These are phyloP conservation scores for Malus fusca DNA, from an alignment of 306 rosid genomes.

Conservation along the genomic window DNA sequence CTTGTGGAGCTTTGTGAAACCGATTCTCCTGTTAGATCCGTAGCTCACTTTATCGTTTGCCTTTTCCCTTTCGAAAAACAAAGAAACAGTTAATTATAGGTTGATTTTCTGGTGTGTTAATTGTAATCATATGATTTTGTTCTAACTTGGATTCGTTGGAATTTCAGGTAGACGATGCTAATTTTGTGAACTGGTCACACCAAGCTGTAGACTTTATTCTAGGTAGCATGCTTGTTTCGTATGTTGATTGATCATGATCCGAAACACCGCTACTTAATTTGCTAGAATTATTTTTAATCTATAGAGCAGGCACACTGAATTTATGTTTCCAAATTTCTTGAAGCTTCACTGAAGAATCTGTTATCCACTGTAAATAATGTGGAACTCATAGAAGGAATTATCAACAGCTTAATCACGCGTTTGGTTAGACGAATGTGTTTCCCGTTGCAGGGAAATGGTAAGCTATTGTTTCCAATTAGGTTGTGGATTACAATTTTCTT, in stretches of 20 bases:
- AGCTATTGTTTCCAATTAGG: neutral
- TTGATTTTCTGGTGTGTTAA: neutral
- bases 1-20: slow-evolving; percentile 78
- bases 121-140: too few species aligned
- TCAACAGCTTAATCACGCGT: slow-evolving; percentile 59
- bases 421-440: slow-evolving; percentile 57
- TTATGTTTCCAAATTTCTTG: slow-evolving; percentile 13
- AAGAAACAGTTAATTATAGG: neutral
- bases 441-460: slow-evolving; percentile 56
- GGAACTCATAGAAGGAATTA: slow-evolving; percentile 61
- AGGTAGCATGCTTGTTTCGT: slow-evolving; percentile 29
- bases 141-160: neutral
- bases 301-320: neutral
- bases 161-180: slow-evolving; percentile 54
- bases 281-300: neutral
- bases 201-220: slow-evolving; percentile 86
- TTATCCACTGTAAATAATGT: slow-evolving; percentile 36
- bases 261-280: neutral
- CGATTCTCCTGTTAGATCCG: slow-evolving; percentile 44
- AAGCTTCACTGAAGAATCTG: slow-evolving; percentile 66
- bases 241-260: too few species aligned
- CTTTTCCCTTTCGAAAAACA: neutral
- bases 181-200: slow-evolving; percentile 66
- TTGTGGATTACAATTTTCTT: neutral
- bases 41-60: neutral